phyloP scores from a whole-genome alignment of 495 filamentous ascomycete genomes.

The Hypoxylon lienhwacheense region DNA sequence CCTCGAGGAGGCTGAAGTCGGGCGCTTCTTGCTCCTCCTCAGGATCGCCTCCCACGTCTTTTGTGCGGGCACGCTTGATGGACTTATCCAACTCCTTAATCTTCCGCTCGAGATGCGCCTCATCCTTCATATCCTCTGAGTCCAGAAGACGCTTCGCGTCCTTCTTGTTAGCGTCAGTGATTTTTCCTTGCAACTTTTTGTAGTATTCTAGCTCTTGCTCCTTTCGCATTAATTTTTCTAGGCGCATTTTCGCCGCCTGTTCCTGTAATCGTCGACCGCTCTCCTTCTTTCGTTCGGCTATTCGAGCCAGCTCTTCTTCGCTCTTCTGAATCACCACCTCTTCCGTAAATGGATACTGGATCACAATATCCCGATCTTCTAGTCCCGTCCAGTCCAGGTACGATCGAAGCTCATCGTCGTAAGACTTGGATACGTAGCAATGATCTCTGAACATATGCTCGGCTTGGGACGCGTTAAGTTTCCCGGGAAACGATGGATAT shows the following conservation, averaged over 20 bases:
- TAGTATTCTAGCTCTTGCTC: conserved; percentile 95
- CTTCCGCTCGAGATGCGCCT: conserved; percentile 73
- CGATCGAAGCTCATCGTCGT: conserved; percentile 69
- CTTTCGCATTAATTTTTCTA: conserved; percentile 92
- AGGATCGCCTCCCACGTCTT: conserved; percentile 84
- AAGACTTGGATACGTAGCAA: conserved; percentile 84
- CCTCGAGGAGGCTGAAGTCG: conserved; percentile 83
- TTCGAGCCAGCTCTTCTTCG: conserved; percentile 84
- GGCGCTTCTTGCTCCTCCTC: conserved; percentile 73
- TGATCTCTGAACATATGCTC: conserved; percentile 86
- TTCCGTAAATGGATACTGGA: conserved; percentile 93
- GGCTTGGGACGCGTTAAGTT: conserved; percentile 79
- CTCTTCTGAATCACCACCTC: conserved; percentile 85
- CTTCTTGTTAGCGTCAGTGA: conserved; percentile 77
- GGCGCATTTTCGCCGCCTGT: conserved; percentile 92
- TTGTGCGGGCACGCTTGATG: conserved; percentile 84
- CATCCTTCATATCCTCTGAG: conserved; percentile 87
- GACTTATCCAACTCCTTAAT: conserved; percentile 87
- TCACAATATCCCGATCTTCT: conserved; percentile 81
- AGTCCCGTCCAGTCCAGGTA: conserved; percentile 87
- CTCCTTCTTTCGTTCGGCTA: conserved; percentile 91
- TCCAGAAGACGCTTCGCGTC: conserved; percentile 84
- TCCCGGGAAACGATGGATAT: conserved; percentile 84
- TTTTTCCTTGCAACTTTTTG: conserved; percentile 70
- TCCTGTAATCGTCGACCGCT: conserved; percentile 89